phyloP scores from a whole-genome alignment of 2,329 filamentous ascomycete species.

The Sclerotinia minor region DNA sequence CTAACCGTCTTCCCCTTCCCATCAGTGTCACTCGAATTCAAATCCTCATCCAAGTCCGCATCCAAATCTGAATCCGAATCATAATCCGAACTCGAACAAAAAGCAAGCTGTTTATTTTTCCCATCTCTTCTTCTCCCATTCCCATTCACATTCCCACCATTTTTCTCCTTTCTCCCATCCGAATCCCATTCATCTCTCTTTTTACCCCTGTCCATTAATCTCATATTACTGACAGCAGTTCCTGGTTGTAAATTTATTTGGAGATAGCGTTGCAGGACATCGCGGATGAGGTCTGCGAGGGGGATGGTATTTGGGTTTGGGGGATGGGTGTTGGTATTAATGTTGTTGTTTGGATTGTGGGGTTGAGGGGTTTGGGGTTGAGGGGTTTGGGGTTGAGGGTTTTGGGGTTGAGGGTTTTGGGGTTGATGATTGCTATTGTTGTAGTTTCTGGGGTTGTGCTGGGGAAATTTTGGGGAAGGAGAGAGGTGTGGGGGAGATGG shows the following conservation, averaged over 20 bases:
- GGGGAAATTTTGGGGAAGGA: no score
- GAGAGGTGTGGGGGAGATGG: not conserved
- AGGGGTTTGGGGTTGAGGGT: no score
- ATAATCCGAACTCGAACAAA: not conserved
- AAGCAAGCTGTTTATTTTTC: no score
- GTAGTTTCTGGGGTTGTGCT: not conserved
- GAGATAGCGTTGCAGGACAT: constrained; percentile 11
- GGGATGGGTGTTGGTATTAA: no score
- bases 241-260: not conserved
- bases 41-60: no score
- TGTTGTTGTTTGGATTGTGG: not conserved
- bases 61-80: not conserved
- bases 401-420: not conserved
- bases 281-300: not conserved
- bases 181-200: not conserved
- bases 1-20: not conserved
- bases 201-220: not conserved
- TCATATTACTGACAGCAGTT: not conserved
- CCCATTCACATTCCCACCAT: not conserved
- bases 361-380: no score
- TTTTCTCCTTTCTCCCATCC: not conserved
- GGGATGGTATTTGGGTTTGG: not conserved
- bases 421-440: not conserved
- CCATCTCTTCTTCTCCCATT: not conserved
- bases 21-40: not conserved